phyloP scores from a whole-genome alignment of 2,329 filamentous ascomycete species.

The Coccinonectria pachysandricola region DNA sequence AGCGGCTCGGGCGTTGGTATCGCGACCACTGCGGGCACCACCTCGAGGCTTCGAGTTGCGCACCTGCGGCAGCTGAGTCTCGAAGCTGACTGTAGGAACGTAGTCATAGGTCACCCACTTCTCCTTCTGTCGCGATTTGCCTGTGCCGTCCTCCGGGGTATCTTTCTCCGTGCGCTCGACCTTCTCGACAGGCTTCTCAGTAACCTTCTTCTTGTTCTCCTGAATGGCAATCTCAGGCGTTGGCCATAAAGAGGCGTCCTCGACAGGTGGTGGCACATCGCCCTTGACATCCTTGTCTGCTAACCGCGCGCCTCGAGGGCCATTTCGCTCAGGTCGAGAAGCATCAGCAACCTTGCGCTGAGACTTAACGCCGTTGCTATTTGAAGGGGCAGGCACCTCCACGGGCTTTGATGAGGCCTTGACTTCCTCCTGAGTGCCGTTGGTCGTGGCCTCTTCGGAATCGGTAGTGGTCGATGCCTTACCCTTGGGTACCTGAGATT shows the following conservation, averaged over 20 bases:
- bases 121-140: conserved; percentile 55
- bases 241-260: conserved; percentile 76
- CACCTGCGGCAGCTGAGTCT: conserved; percentile 60
- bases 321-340: conserved; percentile 29
- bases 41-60: conserved; percentile 41
- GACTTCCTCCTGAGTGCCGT: conserved; percentile 30
- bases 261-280: conserved; percentile 50
- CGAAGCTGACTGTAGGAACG: conserved; percentile 75
- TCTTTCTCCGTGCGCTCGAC: conserved; percentile 54
- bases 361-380: conserved; percentile 29
- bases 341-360: conserved; percentile 34
- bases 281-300: conserved; percentile 31
- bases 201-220: conserved; percentile 55
- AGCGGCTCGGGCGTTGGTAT: conserved; percentile 27
- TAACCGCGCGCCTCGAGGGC: conserved; percentile 36
- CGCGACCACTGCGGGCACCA: conserved; percentile 32
- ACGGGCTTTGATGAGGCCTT: conserved; percentile 26
- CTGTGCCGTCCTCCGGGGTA: conserved; percentile 38
- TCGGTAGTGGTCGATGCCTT: conserved; percentile 29
- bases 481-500: conserved; percentile 48
- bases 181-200: conserved; percentile 53
- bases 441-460: conserved; percentile 32
- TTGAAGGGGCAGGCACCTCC: conserved; percentile 14
- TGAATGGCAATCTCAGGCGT: conserved; percentile 66
- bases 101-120: conserved; percentile 81